Conservation (phyloP, 768 basidiomycete genomes). For the Coprinellus micaceus region DNA sequence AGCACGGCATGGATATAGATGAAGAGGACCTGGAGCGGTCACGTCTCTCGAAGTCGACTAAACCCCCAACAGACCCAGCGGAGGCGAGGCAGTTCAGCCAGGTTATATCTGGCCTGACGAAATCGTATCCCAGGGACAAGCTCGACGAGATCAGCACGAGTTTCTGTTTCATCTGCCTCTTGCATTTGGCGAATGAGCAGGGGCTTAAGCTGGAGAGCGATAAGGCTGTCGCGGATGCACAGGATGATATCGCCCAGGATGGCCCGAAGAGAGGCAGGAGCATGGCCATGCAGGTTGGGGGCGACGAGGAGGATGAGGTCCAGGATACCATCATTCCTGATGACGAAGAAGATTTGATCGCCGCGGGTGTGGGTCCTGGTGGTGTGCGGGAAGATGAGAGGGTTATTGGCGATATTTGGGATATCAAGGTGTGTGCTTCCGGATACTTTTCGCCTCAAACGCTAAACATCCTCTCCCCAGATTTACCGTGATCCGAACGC, state of each 20-base stretch:
- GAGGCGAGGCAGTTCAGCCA: slow-evolving; percentile 71
- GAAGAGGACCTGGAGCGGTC: slow-evolving; percentile 23
- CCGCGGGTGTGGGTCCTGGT: slow-evolving; percentile 4
- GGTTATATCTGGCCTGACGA: slow-evolving; percentile 79
- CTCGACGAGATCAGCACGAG: slow-evolving; percentile 98
- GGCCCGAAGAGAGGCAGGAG: not conserved
- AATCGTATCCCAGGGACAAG: slow-evolving; percentile 85
- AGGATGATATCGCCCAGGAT: not conserved
- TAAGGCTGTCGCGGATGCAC: not conserved
- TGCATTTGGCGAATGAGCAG: slow-evolving; percentile 96
- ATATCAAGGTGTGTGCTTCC: slow-evolving; percentile 54
- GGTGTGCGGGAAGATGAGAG: slow-evolving; percentile 25
- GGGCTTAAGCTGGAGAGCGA: slow-evolving; percentile 77
- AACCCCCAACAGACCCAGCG: slow-evolving; percentile 51
- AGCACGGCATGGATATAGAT: slow-evolving; percentile 52
- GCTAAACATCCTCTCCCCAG: slow-evolving; percentile 21
- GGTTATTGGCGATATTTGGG: slow-evolving; percentile 68
- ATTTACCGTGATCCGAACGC: slow-evolving; percentile 47
- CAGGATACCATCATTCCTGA: slow-evolving; percentile 11
- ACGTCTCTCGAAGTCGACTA: slow-evolving; percentile 12
- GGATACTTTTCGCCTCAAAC: slow-evolving; percentile 4
- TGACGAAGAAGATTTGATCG: slow-evolving; percentile 11
- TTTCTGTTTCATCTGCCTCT: slow-evolving; percentile 97
- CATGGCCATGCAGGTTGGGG: slow-evolving; percentile 6
- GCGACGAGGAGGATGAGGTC: slow-evolving; percentile 4